These are phyloP conservation scores for Microsporum ferrugineum DNA, from an alignment of 2,329 filamentous ascomycete genomes.

Conservation along the genomic window DNA sequence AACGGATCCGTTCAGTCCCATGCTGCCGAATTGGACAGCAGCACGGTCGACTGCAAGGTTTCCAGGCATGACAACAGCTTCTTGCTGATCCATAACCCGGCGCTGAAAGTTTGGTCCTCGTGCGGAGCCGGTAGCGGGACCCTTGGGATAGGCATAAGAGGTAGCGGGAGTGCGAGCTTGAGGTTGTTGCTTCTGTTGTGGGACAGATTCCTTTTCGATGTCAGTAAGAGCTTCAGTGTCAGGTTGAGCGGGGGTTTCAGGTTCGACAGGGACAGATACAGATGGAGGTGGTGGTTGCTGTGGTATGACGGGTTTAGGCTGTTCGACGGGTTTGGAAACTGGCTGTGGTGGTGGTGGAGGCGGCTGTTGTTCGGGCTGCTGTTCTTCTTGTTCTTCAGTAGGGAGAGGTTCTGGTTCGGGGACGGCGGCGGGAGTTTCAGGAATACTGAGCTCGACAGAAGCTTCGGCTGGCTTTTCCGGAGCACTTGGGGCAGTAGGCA, in stretches of 20 bases:
- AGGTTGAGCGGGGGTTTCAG: conserved; percentile 36
- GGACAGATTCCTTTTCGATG: conserved; percentile 50
- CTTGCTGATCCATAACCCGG: conserved; percentile 84
- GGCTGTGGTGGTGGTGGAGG: background rate
- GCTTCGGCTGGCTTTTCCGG: conserved; percentile 25
- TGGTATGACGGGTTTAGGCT: conserved; percentile 30
- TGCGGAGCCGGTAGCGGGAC: conserved; percentile 64
- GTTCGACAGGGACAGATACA: conserved; percentile 21
- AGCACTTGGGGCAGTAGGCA: conserved; percentile 20
- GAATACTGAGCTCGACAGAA: conserved; percentile 14
- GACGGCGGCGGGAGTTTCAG: background rate
- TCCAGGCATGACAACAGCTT: conserved; percentile 95
- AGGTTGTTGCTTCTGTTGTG: conserved; percentile 71
- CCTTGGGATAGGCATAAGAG: conserved; percentile 20
- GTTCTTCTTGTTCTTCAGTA: background rate
- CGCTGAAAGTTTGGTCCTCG: conserved; percentile 74
- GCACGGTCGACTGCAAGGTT: conserved; percentile 90
- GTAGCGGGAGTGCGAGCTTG: conserved; percentile 53
- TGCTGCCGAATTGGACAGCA: conserved; percentile 90
- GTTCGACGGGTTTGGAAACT: conserved; percentile 8
- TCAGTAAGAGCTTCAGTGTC: conserved; percentile 24
- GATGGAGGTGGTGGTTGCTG: conserved; percentile 7
- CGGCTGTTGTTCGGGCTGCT: background rate
- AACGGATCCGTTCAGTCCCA: conserved; percentile 65
- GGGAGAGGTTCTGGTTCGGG: background rate